A percentile compares a stretch with the other conserved stretches of the same genome.
Evolutionary conservation across 1,284 basidiomycete genomes (phyloP).

Genomic region (Clitocybe nebularis): DNA sequence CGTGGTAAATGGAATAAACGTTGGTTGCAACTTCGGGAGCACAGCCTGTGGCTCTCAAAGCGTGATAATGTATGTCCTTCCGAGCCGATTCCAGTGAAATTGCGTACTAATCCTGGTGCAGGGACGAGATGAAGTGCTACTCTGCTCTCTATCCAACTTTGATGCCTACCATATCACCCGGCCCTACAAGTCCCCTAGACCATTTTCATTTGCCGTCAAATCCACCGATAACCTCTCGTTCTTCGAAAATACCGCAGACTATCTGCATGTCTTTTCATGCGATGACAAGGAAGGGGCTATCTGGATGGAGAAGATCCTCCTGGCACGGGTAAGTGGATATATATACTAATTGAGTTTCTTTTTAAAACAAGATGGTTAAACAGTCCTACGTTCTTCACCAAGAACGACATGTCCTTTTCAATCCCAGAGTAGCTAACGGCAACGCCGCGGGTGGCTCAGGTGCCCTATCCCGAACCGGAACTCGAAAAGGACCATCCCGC

Average conservation of each 20-base stretch:
- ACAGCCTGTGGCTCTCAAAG: conserved; percentile 81
- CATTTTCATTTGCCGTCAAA: conserved; percentile 81
- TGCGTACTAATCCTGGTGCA: conserved; percentile 26
- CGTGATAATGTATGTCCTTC: conserved; percentile 66
- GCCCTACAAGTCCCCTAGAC: conserved; percentile 69
- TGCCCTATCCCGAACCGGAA: conserved; percentile 41
- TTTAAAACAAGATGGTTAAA: too few species aligned
- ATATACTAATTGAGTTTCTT: neutral
- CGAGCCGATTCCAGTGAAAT: conserved; percentile 5
- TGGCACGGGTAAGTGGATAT: conserved; percentile 62
- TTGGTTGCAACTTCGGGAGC: conserved; percentile 81
- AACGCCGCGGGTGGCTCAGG: conserved; percentile 27
- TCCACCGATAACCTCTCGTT: conserved; percentile 79
- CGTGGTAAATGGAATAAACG: conserved; percentile 91
- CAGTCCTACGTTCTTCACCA: conserved; percentile 79
- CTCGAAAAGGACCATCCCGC: conserved; percentile 35
- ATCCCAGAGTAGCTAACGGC: conserved; percentile 32
- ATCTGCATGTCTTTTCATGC: conserved; percentile 78
- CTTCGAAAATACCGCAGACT: conserved; percentile 84
- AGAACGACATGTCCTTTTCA: conserved; percentile 67
- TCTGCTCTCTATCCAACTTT: conserved; percentile 82
- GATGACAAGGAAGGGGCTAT: conserved; percentile 64
- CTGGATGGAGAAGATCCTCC: conserved; percentile 67
- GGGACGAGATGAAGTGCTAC: conserved; percentile 78
- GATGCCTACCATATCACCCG: conserved; percentile 79